Conservation (phyloP, 257 asterid species). For the Solanum virginianum region DNA sequence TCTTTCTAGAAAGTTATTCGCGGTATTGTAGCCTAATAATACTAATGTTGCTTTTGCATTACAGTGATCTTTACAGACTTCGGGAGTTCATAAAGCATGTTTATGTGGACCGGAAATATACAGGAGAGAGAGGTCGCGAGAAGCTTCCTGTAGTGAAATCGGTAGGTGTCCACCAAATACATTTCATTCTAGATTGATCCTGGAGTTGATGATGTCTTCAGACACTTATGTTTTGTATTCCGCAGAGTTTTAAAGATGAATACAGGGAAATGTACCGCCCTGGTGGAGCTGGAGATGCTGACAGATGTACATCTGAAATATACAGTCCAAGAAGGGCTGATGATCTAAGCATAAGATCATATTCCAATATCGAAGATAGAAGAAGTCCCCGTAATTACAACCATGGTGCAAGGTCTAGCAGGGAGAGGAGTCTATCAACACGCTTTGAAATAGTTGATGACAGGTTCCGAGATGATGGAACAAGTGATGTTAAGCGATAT, state of each 20-base stretch:
- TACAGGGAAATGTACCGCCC: background rate
- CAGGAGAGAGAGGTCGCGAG: conserved; percentile 37
- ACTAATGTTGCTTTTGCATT: background rate
- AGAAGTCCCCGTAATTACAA: conserved; percentile 25
- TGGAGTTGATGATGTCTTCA: background rate
- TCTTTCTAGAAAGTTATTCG: background rate
- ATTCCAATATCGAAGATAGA: conserved; percentile 35
- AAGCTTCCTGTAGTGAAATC: conserved; percentile 17
- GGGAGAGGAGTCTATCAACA: conserved; percentile 24
- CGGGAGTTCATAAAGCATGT: conserved; percentile 64
- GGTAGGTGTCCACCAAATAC: conserved; percentile 21
- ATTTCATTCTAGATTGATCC: background rate
- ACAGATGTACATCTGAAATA: conserved; percentile 8
- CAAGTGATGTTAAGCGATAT: conserved; percentile 24
- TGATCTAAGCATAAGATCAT: conserved; percentile 19
- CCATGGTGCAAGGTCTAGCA: conserved; percentile 20
- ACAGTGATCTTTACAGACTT: conserved; percentile 58
- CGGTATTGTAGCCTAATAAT: background rate
- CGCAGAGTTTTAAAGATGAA: conserved; percentile 13
- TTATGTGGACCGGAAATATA: conserved; percentile 50
- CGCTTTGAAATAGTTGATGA: conserved; percentile 86
- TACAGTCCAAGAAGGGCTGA: conserved; percentile 12
- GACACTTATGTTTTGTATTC: background rate
- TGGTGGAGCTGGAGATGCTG: background rate
- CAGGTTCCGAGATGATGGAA: conserved; percentile 64